Base-by-base conservation (phyloP, 176 grass and related monocot species). In the Ensete glaucum region DNA sequence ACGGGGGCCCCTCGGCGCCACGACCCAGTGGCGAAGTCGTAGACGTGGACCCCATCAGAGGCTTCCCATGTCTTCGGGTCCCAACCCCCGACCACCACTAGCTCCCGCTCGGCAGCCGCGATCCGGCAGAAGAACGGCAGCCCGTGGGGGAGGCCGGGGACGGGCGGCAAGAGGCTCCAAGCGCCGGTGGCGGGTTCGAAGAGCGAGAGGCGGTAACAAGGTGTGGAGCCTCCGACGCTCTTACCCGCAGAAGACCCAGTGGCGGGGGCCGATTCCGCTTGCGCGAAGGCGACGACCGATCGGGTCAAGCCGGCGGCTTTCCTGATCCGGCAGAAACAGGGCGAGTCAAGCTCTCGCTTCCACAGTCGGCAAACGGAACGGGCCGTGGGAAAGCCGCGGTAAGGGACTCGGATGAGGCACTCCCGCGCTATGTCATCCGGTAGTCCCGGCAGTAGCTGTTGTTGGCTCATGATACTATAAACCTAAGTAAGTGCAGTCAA, bases 341-440 rank as follows among this genome's bases (percentile, higher is more conserved):
- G 69, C 17, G 93, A 93, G 79, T 88, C 93, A 16, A 90, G 75
- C 84, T 97, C 90, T 21, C 54, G 73, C 80, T 86, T 93, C 93
- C 93, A 97, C 76, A 71, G 79, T 1, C 85, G 81, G 62, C 87
- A 69, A 57, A 60, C 82, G 12, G 65, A 76, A 19, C 79, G 69
- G 6, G 74, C 66, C 19, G 82, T 70, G 1, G 70, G 63, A n/a
- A 97, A 87, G 62, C 74, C 79, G 43, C 88, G 81, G 77, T 88
- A 90, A 1, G 83, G 81, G 48, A 97, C 83, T 1, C 93, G 81
- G 73, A 97, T 74, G 66, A 97, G 83, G 77, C 93, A 97, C 85
- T 97, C 93, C 80, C 88, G 87, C 20, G 93, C 90, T 52, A 93
- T 77, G 25, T 97, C 90, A 62, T 97, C 80, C 17, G 93, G 93